phyloP scores from a whole-genome alignment of 371 early-diverging fungal genomes.

The Cladochytrium tenue region DNA sequence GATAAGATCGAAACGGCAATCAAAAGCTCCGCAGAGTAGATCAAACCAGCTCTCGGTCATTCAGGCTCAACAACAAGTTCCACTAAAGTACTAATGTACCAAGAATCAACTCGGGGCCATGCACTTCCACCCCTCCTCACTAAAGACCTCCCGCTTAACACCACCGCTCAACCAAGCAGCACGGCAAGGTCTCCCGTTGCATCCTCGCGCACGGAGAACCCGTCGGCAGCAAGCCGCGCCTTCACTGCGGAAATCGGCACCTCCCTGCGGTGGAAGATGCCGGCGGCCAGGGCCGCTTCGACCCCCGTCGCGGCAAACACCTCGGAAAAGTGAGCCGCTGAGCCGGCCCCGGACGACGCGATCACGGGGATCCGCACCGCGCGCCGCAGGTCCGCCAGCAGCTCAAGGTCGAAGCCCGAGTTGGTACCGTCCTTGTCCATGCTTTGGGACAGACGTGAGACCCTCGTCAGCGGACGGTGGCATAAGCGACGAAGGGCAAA shows the following conservation, averaged over 20 bases:
- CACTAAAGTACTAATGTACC: too few species aligned
- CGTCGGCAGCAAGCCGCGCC: conserved; percentile 48
- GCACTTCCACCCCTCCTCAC: too few species aligned
- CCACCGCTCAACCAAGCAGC: too few species aligned
- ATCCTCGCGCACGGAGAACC: conserved; percentile 11
- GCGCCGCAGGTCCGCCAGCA: conserved; percentile 73
- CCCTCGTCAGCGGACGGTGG: background rate
- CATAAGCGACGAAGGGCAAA: background rate
- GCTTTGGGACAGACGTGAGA: conserved; percentile 25
- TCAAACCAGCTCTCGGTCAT: too few species aligned
- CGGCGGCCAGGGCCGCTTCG: conserved; percentile 95
- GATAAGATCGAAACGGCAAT: too few species aligned
- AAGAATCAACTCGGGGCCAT: too few species aligned
- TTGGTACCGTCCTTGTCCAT: conserved; percentile 98
- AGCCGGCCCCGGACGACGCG: conserved; percentile 93
- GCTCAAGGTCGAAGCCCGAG: conserved; percentile 88
- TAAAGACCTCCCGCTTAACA: too few species aligned
- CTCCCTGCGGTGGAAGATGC: conserved; percentile 94
- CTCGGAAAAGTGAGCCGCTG: conserved; percentile 80
- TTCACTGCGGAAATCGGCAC: conserved; percentile 88
- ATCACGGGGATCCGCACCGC: conserved; percentile 91
- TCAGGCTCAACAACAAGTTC: too few species aligned
- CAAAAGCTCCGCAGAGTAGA: too few species aligned
- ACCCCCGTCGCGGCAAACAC: conserved; percentile 81
- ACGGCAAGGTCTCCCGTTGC: too few species aligned